Base-by-base conservation (phyloP, 208 protist genomes). In the Crithidia sp. region DNA sequence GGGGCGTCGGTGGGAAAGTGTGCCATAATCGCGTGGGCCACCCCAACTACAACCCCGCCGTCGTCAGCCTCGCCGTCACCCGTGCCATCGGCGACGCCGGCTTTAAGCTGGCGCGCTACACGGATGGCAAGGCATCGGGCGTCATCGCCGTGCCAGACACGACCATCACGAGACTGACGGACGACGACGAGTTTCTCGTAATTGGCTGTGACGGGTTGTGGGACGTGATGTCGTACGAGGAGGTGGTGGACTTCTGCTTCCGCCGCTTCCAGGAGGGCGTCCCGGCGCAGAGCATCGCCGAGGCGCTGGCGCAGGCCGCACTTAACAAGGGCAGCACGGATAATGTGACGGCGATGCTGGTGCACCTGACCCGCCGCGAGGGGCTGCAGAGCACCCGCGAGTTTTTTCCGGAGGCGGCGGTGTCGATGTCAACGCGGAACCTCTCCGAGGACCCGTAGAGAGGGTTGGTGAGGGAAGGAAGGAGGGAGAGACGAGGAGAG, bases 61-160 rank as follows among this genome's bases (percentile, higher is more conserved):
- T 97, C 8, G 79, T 94, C 44, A 97, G 87, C 76, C 83, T 99
- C 13, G 96, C 92, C 44, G 86, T 99, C 40, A 97, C 91, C 2
- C 89, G 97, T 43, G 95, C 96, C 17, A 94, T 99, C 67, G 97
- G 97, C n/a, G 97, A 99, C 81, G 95, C 96, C 40, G 87, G 81
- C 28, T 98, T 98, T 76, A 97, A 97, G 77, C 77, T 94, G 62
- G 84, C 86, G 13, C 82, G 91, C 67, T 94, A 89, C 76, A 93
- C 92, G 4, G 86, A 94, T 65, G 90, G 87, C 12, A 93, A 92
- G 69, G 84, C 83, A 7, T 94, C 89, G 12, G 90, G 87, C 9
- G 83, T 97, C 45, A 95, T 94, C 58, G 87, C 87, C 7, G 84
- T 86, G 39, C 90, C 92, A 13, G 81, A 91, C 74, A 91, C 85